These are phyloP conservation scores for Isatis tinctoria DNA, from an alignment of 345 rosid species.

Conservation along the genomic window DNA sequence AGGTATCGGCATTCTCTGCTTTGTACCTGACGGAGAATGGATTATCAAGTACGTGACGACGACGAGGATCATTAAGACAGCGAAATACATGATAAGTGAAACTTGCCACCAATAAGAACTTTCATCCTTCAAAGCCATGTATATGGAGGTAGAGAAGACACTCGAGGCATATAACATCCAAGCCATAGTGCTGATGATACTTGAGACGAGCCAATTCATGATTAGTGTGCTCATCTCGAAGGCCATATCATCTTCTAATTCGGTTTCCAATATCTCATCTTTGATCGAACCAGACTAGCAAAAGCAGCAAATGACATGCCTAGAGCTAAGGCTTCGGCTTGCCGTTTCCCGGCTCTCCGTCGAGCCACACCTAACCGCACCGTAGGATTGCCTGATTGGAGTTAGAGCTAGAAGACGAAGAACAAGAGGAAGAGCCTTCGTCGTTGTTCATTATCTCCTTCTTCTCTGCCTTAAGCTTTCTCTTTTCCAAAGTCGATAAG, in stretches of 20 bases:
- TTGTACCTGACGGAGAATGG: slow-evolving; percentile 53
- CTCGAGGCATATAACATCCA: slow-evolving; percentile 53
- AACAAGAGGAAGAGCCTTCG: slow-evolving; percentile 13
- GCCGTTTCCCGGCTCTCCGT: slow-evolving; percentile 12
- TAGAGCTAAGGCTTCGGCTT: slow-evolving; percentile 58
- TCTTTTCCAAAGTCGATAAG: background rate
- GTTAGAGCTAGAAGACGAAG: slow-evolving; percentile 32
- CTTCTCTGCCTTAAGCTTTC: background rate
- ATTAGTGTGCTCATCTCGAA: slow-evolving; percentile 49
- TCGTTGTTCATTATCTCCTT: background rate
- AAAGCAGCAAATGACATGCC: slow-evolving; percentile 86
- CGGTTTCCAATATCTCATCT: slow-evolving; percentile 60
- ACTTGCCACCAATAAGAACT: slow-evolving; percentile 67
- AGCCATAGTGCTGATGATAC: slow-evolving; percentile 49
- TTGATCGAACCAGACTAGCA: slow-evolving; percentile 54
- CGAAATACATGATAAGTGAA: slow-evolving; percentile 44
- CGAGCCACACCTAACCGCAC: slow-evolving; percentile 31
- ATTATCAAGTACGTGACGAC: slow-evolving; percentile 47
- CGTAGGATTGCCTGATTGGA: slow-evolving; percentile 28
- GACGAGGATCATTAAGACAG: slow-evolving; percentile 51
- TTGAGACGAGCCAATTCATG: slow-evolving; percentile 67
- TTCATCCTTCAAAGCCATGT: slow-evolving; percentile 42
- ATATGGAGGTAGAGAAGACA: slow-evolving; percentile 55
- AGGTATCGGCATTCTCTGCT: slow-evolving; percentile 59
- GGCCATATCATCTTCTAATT: slow-evolving; percentile 50